Percentiles rank a stretch among this genome's conserved stretches.
Conservation (phyloP, 2,329 filamentous ascomycete species). For the Phoma sp. region DNA sequence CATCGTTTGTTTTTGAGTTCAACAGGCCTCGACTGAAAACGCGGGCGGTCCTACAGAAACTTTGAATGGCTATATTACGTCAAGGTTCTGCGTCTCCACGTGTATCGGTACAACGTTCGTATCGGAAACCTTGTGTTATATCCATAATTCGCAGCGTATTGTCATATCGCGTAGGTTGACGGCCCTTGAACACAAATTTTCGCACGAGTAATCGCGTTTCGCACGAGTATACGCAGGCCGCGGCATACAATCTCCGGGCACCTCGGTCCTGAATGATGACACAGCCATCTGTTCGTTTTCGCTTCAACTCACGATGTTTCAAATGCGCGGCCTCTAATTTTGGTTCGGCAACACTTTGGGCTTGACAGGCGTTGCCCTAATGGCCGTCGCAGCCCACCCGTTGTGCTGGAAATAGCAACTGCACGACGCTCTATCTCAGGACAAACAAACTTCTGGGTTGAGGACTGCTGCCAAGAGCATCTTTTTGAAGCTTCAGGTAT, state of each 20-base stretch:
- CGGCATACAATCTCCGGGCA: constrained; percentile 20
- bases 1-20: neutral
- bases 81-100: constrained; percentile 4
- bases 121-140: constrained; percentile 1
- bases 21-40: neutral
- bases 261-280: constrained; percentile 18
- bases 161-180: neutral
- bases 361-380: neutral
- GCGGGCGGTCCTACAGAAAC: neutral
- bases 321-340: constrained; percentile 23
- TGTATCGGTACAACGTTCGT: constrained; percentile 1
- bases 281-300: constrained; percentile 9
- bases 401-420: constrained; percentile 42
- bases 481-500: neutral
- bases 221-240: neutral
- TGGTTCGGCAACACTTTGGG: constrained; percentile 16
- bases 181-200: neutral
- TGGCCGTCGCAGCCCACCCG: constrained; percentile 2
- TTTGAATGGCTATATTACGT: neutral
- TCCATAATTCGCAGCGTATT: neutral
- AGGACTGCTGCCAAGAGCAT: constrained; percentile 4
- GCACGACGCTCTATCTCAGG: constrained; percentile 10
- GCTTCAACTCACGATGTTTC: constrained; percentile 28
- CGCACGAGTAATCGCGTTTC: neutral
- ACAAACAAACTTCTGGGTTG: neutral